Evolutionary conservation across 192 early-diverging fungal genomes (phyloP), one percentile per base, ranked within the genome.

Genomic region (Rhizophagus sp.): DNA sequence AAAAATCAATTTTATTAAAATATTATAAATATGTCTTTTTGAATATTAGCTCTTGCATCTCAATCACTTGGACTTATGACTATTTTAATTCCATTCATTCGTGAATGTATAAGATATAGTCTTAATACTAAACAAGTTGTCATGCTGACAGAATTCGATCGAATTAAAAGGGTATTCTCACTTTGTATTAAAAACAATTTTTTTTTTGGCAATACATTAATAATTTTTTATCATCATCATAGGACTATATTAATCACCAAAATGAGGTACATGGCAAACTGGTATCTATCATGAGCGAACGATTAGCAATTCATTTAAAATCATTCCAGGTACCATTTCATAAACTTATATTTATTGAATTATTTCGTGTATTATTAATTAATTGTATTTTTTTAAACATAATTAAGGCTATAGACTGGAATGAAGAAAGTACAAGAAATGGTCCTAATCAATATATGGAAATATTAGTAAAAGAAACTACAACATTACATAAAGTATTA

Each of bases 241-340:
- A 89, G 80, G 98, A 99, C 81, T 97, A 94, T 82, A 82, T 84
- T 50, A 93, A 97, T 62, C 98, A 99, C 82, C 97, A 99, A 87
- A 84, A 82, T 8, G 96, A 98, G 77, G 88, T 99, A 79, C 96
- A 97, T 76, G 80, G 84, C 44, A 99, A 99, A 79, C 85, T 99
- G 24, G 92, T 99, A 4, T 86, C 93, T 7, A 99, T 99, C 76
- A 99, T 99, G 98, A 89, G 95, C 27, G 97, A 99, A 64, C 88
- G 95, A 27, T 90, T 96, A 25, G 86, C 86, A 19, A 83, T 92
- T 61, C 96, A 98, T 79, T 87, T 92, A n/a, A 88, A 92, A 39
- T 88, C 90, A 44, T 89, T 99, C 64, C 88, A 84, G 73, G 90
- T 90, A 65, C 88, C 6, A 80, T 85, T 2, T 80, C 81, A 15